Evolutionary conservation across 352 stramenopile genomes (phyloP), one percentile per base, ranked within the genome.

Genomic region (Nothophytophthora sp.): DNA sequence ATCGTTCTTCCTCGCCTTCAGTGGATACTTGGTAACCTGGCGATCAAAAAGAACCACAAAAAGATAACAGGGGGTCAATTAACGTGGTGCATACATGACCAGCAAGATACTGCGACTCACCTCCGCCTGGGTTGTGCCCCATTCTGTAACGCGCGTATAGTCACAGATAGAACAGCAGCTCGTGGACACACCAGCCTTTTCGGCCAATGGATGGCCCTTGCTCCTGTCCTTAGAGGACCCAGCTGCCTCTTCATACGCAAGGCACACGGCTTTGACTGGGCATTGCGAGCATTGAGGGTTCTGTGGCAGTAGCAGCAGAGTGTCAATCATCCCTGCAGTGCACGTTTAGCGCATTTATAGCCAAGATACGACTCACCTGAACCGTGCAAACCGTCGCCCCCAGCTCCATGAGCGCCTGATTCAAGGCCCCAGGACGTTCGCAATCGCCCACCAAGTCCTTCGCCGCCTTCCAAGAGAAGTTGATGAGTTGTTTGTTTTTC

Each of bases 371-470:
- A n/a, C n/a, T n/a, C n/a, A 90, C 81, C 76, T 95, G 86, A 23
- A 88, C 71, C 15, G 82, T 92, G 60, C 86, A 99, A 32, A 99
- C 85, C 2, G 96, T 99, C 1, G 97, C 97, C 25, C 97, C 97
- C 11, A 99, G 77, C 70, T 99, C 97, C 97, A 99, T 99, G 6
- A 99, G 52, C 5, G 96, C 96, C 73, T 99, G 97, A 67, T 99
- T 99, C 19, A 98, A 71, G 39, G 93, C 81, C 8, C 96, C 96
- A n/a, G 90, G 92, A 18, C 68, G 70, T 46, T 86, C 66, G 38
- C 80, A 92, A 8, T 81, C 66, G 22, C 75, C 39, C 4, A 95
- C 85, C 1, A 96, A 61, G 29, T 90, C 63, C 30, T 72, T 66
- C 0, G 83, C 86, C 9, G 55, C 51, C 50, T 88, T 85, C 95